Percentiles rank a stretch among this genome's conserved stretches.
phyloP scores from a whole-genome alignment of 2,329 filamentous ascomycete genomes.

The Diaporthe citri region DNA sequence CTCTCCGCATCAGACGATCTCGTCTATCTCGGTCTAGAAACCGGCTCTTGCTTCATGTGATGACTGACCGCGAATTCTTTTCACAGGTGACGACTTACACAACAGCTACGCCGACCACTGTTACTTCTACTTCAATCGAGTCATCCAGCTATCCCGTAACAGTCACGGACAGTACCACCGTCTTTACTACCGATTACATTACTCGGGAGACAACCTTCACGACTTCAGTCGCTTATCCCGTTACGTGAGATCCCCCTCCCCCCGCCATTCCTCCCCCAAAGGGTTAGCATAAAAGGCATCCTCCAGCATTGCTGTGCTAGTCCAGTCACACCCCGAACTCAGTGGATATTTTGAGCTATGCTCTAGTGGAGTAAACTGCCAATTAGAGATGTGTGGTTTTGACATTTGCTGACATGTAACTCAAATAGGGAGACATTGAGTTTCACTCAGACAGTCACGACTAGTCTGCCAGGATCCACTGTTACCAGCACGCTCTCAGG shows the following conservation, averaged over 20 bases:
- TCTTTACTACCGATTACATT: slow-evolving; percentile 12
- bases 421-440: slow-evolving; percentile 16
- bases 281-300: background rate
- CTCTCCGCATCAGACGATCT: background rate
- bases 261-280: background rate
- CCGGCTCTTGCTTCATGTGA: background rate
- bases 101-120: slow-evolving; percentile 34
- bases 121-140: background rate
- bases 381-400: background rate
- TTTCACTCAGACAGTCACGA: background rate
- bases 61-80: background rate
- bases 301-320: background rate
- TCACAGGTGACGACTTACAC: slow-evolving; percentile 36
- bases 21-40: background rate
- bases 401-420: background rate
- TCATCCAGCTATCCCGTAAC: slow-evolving; percentile 19
- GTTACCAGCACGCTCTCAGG: background rate
- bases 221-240: background rate
- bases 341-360: background rate
- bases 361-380: background rate
- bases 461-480: background rate
- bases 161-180: slow-evolving; percentile 20
- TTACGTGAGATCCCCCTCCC: slow-evolving; percentile 6
- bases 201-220: slow-evolving; percentile 19
- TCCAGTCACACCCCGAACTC: background rate